Evolutionary conservation across 2,329 filamentous ascomycete species (phyloP).

Genomic region (Colletotrichum phormii): DNA sequence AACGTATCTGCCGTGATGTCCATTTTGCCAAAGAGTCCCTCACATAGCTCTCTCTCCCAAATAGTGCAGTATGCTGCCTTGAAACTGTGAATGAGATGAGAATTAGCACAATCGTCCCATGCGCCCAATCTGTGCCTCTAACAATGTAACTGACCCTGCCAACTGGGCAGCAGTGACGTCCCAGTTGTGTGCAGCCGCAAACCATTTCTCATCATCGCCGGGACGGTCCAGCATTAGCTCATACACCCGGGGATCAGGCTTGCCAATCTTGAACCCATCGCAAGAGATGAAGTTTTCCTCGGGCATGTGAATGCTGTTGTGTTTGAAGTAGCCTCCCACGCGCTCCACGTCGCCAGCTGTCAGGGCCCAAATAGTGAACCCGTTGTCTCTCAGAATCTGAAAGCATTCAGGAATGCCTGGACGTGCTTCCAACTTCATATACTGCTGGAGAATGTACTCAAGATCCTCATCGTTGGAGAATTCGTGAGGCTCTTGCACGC

Average conservation of each 20-base stretch:
- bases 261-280: constrained; percentile 59
- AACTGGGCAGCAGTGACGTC: constrained; percentile 46
- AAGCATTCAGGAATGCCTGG: constrained; percentile 55
- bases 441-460: constrained; percentile 51
- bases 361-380: constrained; percentile 65
- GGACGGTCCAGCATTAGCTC: constrained; percentile 54
- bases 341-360: constrained; percentile 62
- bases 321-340: constrained; percentile 63
- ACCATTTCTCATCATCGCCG: constrained; percentile 58
- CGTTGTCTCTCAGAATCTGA: constrained; percentile 52
- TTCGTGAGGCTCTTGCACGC: constrained; percentile 53
- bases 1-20: no score
- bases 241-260: constrained; percentile 62
- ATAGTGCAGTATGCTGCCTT: no score
- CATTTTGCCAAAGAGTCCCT: no score
- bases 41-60: no score
- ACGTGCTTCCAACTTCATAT: constrained; percentile 49
- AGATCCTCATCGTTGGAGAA: constrained; percentile 57
- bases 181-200: constrained; percentile 71
- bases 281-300: constrained; percentile 63
- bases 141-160: no score
- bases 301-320: constrained; percentile 60
- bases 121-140: no score
- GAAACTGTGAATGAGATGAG: no score
- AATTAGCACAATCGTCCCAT: no score